Evolutionary conservation across 2,329 filamentous ascomycete genomes (phyloP).

Genomic region (Exophiala bonariae): DNA sequence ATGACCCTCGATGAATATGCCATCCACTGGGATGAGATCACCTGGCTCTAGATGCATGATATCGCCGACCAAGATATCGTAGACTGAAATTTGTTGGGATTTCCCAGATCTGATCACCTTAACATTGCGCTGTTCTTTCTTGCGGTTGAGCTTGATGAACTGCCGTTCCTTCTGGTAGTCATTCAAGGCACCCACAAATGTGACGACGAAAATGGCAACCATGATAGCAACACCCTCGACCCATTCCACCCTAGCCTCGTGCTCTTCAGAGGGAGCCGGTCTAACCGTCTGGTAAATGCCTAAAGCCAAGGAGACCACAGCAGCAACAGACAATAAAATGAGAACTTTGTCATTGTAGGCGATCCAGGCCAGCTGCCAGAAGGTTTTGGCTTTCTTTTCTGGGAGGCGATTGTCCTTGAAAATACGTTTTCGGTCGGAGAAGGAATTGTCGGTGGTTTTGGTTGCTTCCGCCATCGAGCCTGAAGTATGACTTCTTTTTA

Average conservation of each 20-base stretch:
- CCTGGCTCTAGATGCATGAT: constrained; percentile 72
- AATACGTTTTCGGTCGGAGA: constrained; percentile 66
- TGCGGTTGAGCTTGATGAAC: constrained; percentile 77
- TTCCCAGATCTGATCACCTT: constrained; percentile 76
- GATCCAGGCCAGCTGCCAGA: constrained; percentile 69
- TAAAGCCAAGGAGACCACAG: constrained; percentile 68
- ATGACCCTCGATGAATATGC: constrained; percentile 67
- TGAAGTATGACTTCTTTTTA: constrained; percentile 23
- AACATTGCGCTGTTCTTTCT: constrained; percentile 73
- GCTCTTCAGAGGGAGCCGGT: constrained; percentile 21
- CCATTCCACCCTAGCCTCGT: constrained; percentile 68
- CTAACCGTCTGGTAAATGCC: constrained; percentile 59
- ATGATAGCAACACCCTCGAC: constrained; percentile 80
- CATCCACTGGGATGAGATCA: constrained; percentile 70
- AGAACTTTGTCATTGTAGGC: constrained; percentile 77
- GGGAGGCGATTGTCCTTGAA: constrained; percentile 69
- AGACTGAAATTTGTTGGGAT: constrained; percentile 67
- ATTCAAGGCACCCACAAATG: constrained; percentile 74
- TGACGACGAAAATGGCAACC: constrained; percentile 72
- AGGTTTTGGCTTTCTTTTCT: constrained; percentile 64
- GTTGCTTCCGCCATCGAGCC: constrained; percentile 21
- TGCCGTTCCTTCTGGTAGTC: constrained; percentile 82
- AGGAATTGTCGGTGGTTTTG: constrained; percentile 34
- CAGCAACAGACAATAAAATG: constrained; percentile 67
- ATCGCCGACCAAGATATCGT: constrained; percentile 73